These are phyloP conservation scores for Collybiopsis luxurians DNA, from an alignment of 768 basidiomycete genomes.

Conservation along the genomic window DNA sequence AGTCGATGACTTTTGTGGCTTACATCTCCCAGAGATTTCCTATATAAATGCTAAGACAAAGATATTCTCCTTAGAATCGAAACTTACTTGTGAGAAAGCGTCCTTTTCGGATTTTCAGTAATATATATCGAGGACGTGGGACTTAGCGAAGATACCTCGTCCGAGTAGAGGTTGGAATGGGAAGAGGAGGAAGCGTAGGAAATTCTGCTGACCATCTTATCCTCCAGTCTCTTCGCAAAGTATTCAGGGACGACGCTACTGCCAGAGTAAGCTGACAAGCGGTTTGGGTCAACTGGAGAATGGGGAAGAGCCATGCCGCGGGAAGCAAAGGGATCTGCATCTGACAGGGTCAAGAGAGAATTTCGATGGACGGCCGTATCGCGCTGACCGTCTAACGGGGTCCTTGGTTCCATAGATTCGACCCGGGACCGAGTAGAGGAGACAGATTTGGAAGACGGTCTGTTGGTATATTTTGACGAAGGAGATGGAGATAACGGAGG, in stretches of 20 bases:
- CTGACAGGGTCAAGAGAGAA: constrained; percentile 61
- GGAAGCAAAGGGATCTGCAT: constrained; percentile 63
- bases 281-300: constrained; percentile 42
- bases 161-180: constrained; percentile 35
- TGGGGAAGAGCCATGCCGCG: constrained; percentile 39
- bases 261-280: constrained; percentile 53
- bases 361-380: constrained; percentile 29
- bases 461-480: constrained; percentile 25
- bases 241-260: constrained; percentile 43
- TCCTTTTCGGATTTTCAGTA: neutral
- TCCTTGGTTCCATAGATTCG: constrained; percentile 52
- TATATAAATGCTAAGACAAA: constrained; percentile 3
- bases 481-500: constrained; percentile 17
- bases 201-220: constrained; percentile 36
- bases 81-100: constrained; percentile 15
- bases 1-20: constrained; percentile 11
- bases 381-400: constrained; percentile 48
- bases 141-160: constrained; percentile 4
- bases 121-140: constrained; percentile 2
- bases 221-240: constrained; percentile 31
- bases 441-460: constrained; percentile 52
- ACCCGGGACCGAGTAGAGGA: constrained; percentile 56
- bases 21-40: constrained; percentile 14
- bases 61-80: neutral
- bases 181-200: constrained; percentile 63